Conservation (phyloP, 2,329 filamentous ascomycete genomes). For the Exophiala spinifera region DNA sequence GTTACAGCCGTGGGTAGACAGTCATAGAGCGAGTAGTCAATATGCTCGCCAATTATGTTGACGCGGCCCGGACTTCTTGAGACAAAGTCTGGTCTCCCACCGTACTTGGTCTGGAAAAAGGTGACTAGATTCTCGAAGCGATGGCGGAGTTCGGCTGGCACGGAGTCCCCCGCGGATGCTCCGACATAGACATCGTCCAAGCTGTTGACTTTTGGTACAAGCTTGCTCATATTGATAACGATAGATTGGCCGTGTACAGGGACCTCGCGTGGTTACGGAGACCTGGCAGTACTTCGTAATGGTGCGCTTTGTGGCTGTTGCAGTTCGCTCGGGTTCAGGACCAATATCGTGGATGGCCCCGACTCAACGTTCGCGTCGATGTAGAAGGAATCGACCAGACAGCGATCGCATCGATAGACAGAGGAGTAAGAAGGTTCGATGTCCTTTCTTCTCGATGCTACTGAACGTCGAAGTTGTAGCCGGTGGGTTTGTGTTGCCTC, state of each 20-base stretch:
- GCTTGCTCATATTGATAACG: slow-evolving; percentile 14
- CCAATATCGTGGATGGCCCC: too few species aligned
- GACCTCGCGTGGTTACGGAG: too few species aligned
- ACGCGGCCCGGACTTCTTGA: slow-evolving; percentile 89
- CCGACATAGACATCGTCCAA: slow-evolving; percentile 29
- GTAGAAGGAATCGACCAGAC: too few species aligned
- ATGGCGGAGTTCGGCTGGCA: slow-evolving; percentile 62
- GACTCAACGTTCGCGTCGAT: too few species aligned
- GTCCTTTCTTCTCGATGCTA: too few species aligned
- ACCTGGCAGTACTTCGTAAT: too few species aligned
- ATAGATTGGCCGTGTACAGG: not conserved
- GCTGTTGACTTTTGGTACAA: slow-evolving; percentile 26
- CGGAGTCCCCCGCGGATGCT: slow-evolving; percentile 64
- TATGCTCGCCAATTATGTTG: slow-evolving; percentile 98
- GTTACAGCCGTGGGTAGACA: slow-evolving; percentile 94
- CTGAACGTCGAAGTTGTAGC: not conserved
- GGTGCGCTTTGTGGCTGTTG: too few species aligned
- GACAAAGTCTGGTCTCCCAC: slow-evolving; percentile 71
- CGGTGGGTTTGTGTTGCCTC: not conserved
- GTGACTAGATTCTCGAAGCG: slow-evolving; percentile 74
- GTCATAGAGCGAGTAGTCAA: slow-evolving; percentile 96
- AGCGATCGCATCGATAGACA: too few species aligned
- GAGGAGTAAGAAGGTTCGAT: too few species aligned
- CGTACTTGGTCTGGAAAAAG: slow-evolving; percentile 69
- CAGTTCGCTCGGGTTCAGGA: too few species aligned